Evolutionary conservation across 2,329 filamentous ascomycete genomes (phyloP).

Genomic region (Cercospora zeae-maydis): DNA sequence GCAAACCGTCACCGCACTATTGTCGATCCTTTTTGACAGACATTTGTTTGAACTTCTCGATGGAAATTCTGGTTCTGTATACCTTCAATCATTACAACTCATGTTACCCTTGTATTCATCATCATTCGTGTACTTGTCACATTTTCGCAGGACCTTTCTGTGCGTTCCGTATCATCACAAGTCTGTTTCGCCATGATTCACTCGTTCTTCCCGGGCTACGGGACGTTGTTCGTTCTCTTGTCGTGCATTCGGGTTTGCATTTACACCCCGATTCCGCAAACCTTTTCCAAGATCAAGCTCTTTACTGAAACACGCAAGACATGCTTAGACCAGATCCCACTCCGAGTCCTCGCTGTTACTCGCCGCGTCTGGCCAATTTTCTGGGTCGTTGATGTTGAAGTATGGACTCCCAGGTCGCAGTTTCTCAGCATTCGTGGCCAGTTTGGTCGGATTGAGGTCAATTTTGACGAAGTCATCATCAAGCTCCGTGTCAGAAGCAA

Average conservation of each 20-base stretch:
- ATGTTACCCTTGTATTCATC: too few species aligned
- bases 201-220: background rate
- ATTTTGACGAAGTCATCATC: conserved; percentile 19
- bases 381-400: background rate
- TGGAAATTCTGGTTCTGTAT: too few species aligned
- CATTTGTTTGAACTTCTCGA: background rate
- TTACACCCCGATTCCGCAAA: background rate
- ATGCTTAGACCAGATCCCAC: conserved; percentile 9
- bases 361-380: background rate
- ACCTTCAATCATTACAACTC: too few species aligned
- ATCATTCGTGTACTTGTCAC: too few species aligned
- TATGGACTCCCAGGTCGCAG: background rate
- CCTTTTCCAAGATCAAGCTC: background rate
- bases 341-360: conserved; percentile 9
- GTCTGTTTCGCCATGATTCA: too few species aligned
- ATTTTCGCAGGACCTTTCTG: too few species aligned
- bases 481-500: conserved; percentile 17
- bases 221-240: background rate
- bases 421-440: background rate
- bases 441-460: background rate
- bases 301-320: too few species aligned
- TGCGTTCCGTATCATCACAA: too few species aligned
- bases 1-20: background rate
- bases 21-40: background rate
- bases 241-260: background rate